A percentile compares a stretch with the other conserved stretches of the same genome.
Conservation (phyloP, 306 rosid genomes). For the Lathyrus oleraceus region DNA sequence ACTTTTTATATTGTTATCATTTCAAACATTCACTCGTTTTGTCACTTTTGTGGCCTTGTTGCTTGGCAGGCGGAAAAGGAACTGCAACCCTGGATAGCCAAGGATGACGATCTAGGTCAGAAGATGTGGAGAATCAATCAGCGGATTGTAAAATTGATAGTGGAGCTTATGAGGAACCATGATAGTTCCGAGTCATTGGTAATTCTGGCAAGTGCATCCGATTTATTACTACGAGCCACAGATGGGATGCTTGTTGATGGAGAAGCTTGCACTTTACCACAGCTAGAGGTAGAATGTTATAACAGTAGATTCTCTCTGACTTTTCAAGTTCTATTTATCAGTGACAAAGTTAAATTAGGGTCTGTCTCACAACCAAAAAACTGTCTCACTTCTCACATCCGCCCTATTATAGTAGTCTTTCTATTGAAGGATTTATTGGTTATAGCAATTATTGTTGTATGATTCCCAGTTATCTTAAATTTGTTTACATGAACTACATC, state of each 20-base stretch:
- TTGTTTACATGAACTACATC: neutral
- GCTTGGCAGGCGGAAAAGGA: constrained; percentile 83
- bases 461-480: neutral
- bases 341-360: neutral
- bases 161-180: constrained; percentile 93
- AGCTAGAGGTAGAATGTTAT: constrained; percentile 69
- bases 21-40: constrained; percentile 36
- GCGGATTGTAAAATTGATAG: constrained; percentile 84
- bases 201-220: constrained; percentile 90
- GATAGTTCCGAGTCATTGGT: constrained; percentile 79
- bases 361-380: neutral
- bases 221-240: constrained; percentile 91
- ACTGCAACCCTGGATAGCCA: constrained; percentile 97
- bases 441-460: neutral
- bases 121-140: constrained; percentile 97
- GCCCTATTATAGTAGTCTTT: neutral
- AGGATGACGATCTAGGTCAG: constrained; percentile 90
- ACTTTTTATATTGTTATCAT: constrained; percentile 22
- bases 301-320: constrained; percentile 14
- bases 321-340: constrained; percentile 5
- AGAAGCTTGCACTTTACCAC: constrained; percentile 97
- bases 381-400: neutral
- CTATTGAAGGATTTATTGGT: neutral
- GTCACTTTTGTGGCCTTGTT: constrained; percentile 47
- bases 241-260: constrained; percentile 99